Evolutionary conservation across 2,329 filamentous ascomycete genomes (phyloP), one percentile per base, ranked within the genome.

Genomic region (Epichloe gansuensis): DNA sequence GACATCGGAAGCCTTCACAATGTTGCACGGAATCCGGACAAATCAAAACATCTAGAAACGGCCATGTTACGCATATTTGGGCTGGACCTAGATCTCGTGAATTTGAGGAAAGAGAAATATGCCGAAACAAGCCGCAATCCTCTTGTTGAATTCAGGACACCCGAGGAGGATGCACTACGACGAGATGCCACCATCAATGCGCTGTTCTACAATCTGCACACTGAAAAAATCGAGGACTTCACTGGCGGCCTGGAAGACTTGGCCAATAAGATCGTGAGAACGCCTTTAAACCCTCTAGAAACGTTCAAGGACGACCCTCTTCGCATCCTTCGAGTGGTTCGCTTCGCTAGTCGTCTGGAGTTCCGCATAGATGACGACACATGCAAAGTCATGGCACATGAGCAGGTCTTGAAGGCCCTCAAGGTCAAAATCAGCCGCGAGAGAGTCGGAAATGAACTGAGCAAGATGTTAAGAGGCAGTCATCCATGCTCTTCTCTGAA

Each of bases 241-340:
- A 94, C 89, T 0, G 78, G 78, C 7, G 91, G 93, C 0, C 72
- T 94, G 38, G 64, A 77, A 7, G 91, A 97, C 63, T 81, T 97
- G 80, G 67, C 75, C 37, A 72, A 74, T 2, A 79, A 80, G 55
- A 72, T 91, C 48, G 90, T 98, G 58, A 79, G 86, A 51, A 97
- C 93, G 3, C 91, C 91, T 0, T 70, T 97, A 43, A 85, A 90
- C 50, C 91, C 91, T 25, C 83, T 88, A 50, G 86, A 95, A 65
- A 98, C 91, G 0, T 97, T 98, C 70, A 89, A 84, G 66, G 91
- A 97, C 63, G 91, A 97, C 62, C 93, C 93, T 12, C 73, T 98
- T 25, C 80, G 93, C 17, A 86, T 97, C 3, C 72, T 97, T 55
- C 81, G 91, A 47, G 74, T 97, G 50, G 86, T 98, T 48, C 82